Evolutionary conservation across 164 flowering plant genomes (phyloP).

Genomic region (Stephania japonica): DNA sequence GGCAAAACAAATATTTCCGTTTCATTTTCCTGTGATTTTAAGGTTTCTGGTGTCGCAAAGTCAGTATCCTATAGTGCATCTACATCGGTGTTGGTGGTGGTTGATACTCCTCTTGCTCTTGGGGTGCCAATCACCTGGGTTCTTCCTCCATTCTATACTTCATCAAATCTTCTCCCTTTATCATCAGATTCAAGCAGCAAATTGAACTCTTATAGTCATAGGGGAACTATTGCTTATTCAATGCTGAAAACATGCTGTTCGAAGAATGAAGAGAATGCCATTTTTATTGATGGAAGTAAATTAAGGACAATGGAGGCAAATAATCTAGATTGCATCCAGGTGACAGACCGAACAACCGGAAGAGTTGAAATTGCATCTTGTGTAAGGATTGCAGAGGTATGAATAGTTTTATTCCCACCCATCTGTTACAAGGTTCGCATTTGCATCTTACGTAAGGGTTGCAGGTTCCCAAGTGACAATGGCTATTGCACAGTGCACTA

Average conservation of each 20-base stretch:
- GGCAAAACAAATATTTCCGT: constrained; percentile 64
- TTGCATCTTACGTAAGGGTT: neutral
- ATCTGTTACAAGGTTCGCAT: neutral
- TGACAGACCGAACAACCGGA: constrained; percentile 65
- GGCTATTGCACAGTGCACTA: too few relatives aligned
- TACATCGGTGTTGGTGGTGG: constrained; percentile 47
- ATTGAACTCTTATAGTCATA: constrained; percentile 39
- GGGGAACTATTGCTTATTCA: constrained; percentile 56
- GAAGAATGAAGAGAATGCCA: constrained; percentile 39
- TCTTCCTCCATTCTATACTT: constrained; percentile 75
- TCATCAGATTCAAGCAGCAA: constrained; percentile 38
- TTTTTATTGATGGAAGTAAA: constrained; percentile 55
- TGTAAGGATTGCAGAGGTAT: constrained; percentile 81
- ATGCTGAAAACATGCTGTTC: constrained; percentile 37
- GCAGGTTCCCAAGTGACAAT: too few relatives aligned
- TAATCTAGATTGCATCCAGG: constrained; percentile 80
- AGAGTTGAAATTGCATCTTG: constrained; percentile 77
- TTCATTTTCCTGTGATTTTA: constrained; percentile 76
- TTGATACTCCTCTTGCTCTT: constrained; percentile 87
- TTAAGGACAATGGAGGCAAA: constrained; percentile 54
- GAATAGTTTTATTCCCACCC: neutral
- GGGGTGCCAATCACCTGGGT: constrained; percentile 89
- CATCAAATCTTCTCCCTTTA: constrained; percentile 64
- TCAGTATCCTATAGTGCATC: constrained; percentile 58
- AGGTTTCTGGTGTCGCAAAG: constrained; percentile 37